Evolutionary conservation across 768 basidiomycete genomes (phyloP), one percentile per base, ranked within the genome.

Genomic region (Boletellus ananiceps): DNA sequence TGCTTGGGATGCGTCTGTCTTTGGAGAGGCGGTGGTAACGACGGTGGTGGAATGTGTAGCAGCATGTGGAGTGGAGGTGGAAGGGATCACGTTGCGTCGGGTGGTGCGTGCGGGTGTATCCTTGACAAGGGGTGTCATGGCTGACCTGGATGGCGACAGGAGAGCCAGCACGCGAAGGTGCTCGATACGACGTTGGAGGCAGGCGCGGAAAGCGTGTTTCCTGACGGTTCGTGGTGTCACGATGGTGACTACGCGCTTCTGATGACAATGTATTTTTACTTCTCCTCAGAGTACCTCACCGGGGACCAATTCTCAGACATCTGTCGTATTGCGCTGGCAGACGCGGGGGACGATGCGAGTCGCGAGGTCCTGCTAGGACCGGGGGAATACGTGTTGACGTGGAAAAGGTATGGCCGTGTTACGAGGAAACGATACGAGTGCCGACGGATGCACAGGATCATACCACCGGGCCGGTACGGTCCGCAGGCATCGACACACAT

Each of bases 291-390:
- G 52, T 86, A 79, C 67, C 63, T 79, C 21, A 59, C 79, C 9
- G 84, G 83, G 0, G 89, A 92, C 57, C 77, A 78, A 51, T 78
- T 88, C 52, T 76, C 74, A 36, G 74, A 81, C 31, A 58, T 75
- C 18, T 83, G 80, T 57, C 75, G 77, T 11, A 66, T 88, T 35
- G 71, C 69, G 39, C 60, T 85, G 49, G 62, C 72, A 4, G 56
- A 68, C 23, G 65, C 69, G 19, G 79, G 75, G 29, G 73, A 75
- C 14, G 64, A 68, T 12, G 23, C 23, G 23, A 25, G 6, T 7
- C 4, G 5, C 23, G 51, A 64, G 15, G 52, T 58, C 4, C 68
- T 81, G 33, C 60, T 69, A 8, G 74, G 76, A 14, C 80, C 82
- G 0, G 88, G 84, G 3, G 69, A 70, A 49, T 87, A 85, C 57